Conservation (phyloP, 2,329 filamentous ascomycete species). For the Botrytis elliptica region DNA sequence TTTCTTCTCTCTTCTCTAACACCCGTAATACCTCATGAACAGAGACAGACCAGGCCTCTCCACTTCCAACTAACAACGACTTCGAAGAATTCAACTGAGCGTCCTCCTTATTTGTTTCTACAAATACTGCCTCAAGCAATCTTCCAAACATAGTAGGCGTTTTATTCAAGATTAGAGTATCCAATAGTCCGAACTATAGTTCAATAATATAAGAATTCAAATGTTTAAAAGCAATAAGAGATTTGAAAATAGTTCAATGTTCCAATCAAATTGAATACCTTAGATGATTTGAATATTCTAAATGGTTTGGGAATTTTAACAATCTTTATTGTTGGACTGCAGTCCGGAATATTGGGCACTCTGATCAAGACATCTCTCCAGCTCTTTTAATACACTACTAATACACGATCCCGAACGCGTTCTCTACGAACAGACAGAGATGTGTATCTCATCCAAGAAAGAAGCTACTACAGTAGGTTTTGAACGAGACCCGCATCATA, state of each 20-base stretch:
- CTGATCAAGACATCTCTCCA: too few species aligned
- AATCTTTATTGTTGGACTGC: too few species aligned
- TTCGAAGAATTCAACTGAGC: not conserved
- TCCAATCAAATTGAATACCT: too few species aligned
- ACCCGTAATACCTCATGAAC: rapidly evolving
- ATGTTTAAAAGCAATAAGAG: too few species aligned
- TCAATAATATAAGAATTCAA: too few species aligned
- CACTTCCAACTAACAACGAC: not conserved
- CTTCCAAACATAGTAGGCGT: not conserved
- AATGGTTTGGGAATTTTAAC: too few species aligned
- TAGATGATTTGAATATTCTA: too few species aligned
- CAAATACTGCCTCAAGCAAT: not conserved
- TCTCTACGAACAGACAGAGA: not conserved
- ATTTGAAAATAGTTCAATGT: too few species aligned
- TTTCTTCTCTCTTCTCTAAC: not conserved
- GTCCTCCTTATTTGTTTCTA: not conserved
- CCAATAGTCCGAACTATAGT: too few species aligned
- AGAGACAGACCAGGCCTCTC: not conserved
- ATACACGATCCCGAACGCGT: not conserved
- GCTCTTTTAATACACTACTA: not conserved
- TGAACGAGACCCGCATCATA: not conserved
- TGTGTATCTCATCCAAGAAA: not conserved
- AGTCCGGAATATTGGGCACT: too few species aligned
- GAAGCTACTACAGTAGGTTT: not conserved
- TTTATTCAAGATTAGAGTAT: not conserved